Evolutionary conservation across 2,329 filamentous ascomycete species (phyloP), one percentile per base, ranked within the genome.

Genomic region (Aspergillus ibericus): DNA sequence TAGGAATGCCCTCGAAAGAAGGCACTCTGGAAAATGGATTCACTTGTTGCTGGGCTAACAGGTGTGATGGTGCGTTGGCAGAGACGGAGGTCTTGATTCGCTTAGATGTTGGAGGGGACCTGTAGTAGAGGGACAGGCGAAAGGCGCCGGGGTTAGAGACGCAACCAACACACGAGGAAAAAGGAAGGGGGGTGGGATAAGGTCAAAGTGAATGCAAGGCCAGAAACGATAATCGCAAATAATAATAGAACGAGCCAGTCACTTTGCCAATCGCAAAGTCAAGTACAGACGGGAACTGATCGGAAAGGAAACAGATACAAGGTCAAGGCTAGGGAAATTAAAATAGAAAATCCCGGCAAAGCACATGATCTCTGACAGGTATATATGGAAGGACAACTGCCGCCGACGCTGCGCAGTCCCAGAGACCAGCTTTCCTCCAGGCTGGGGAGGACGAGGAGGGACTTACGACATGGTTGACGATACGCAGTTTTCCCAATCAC

Each of bases 391-490:
- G 29, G 36, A 53, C 12, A 53, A 22, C 36, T 42, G 40, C 51
- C 25, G 25, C 40, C n/a, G 25, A 44, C 51, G 13, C 36, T 53
- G 38, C 51, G 51, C 51, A 44, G 51, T 15, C 51, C 51, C 29
- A 29, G 40, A 29, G 34, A 27, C 40, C 38, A 20, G 36, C 40
- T 38, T 38, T 42, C 29, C 46, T 58, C 40, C 38, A 34, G 47
- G 57, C n/a, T 44, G 54, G 58, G 57, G 56, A 59, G 60, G 56
- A 64, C 53, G 60, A 61, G 53, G 44, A 58, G 62, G 63, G 65
- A 76, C 74, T 76, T 74, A 76, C 74, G 74, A 75, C 74, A 76
- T 76, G 63, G 65, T 74, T 69, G 70, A 71, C 60, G 67, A 70
- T 66, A 69, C 63, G 63, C 63, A 65, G 61, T 65, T 61, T 67